Percentiles rank a stretch among this genome's conserved stretches.
Evolutionary conservation across 164 flowering plant genomes (phyloP).

Genomic region (Tetracentron sinense): DNA sequence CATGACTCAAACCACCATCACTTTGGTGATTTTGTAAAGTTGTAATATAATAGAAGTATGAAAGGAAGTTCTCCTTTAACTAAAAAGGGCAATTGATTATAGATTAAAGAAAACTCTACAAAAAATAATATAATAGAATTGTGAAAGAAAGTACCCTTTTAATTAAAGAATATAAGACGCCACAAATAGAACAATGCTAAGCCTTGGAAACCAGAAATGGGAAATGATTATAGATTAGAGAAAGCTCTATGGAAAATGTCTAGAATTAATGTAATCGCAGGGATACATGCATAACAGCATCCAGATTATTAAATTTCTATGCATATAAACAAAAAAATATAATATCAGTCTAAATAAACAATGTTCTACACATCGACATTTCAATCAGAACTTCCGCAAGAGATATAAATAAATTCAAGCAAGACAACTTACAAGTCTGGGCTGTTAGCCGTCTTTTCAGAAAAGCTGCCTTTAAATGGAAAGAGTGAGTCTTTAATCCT

Average conservation of each 20-base stretch:
- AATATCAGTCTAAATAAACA: not conserved
- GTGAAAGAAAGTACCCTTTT: no score
- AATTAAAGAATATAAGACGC: no score
- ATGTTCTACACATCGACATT: not conserved
- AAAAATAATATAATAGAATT: no score
- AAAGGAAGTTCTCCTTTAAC: no score
- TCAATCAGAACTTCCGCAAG: not conserved
- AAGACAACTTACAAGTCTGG: conserved; percentile 81
- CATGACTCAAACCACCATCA: not conserved
- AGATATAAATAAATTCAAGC: not conserved
- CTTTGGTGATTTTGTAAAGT: not conserved
- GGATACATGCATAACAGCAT: not conserved
- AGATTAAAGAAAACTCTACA: no score
- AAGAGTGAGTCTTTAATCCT: conserved; percentile 87
- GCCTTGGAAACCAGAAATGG: not conserved
- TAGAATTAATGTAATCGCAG: not conserved
- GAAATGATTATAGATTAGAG: not conserved
- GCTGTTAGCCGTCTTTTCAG: conserved; percentile 67
- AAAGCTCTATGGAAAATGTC: not conserved
- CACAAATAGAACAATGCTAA: not conserved
- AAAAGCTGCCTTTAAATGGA: conserved; percentile 83
- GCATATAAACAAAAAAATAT: not conserved
- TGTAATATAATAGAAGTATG: not conserved
- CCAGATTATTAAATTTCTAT: not conserved
- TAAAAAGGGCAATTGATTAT: no score